These are phyloP conservation scores for Perilla frutescens DNA, from an alignment of 257 asterid genomes.

Conservation along the genomic window DNA sequence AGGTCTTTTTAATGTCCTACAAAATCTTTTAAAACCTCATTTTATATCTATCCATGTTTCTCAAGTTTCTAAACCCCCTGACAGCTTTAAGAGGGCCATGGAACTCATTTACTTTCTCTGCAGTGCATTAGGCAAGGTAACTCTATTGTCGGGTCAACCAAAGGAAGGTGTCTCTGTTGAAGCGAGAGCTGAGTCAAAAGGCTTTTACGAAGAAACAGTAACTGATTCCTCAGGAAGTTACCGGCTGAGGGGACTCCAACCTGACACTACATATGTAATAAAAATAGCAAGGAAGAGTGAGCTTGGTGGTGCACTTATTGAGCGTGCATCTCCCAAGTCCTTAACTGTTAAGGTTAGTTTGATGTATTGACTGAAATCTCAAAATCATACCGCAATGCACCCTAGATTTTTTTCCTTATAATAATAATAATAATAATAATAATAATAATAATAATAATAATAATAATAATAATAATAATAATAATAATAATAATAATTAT, in stretches of 20 bases:
- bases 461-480: background rate
- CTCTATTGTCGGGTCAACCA: slow-evolving; percentile 91
- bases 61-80: slow-evolving; percentile 24
- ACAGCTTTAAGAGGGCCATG: slow-evolving; percentile 25
- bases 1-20: slow-evolving; percentile 1
- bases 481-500: no score
- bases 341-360: slow-evolving; percentile 67
- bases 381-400: slow-evolving; percentile 7
- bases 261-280: slow-evolving; percentile 72
- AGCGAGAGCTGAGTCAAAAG: slow-evolving; percentile 89
- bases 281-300: slow-evolving; percentile 74
- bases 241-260: slow-evolving; percentile 93
- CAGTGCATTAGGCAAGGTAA: slow-evolving; percentile 90
- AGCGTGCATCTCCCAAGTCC: slow-evolving; percentile 89
- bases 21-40: slow-evolving; percentile 15
- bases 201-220: slow-evolving; percentile 87
- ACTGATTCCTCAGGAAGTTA: slow-evolving; percentile 85
- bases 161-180: slow-evolving; percentile 85
- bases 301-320: slow-evolving; percentile 55
- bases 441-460: no score
- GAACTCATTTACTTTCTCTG: slow-evolving; percentile 37
- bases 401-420: slow-evolving; percentile 1
- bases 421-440: no score
- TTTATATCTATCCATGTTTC: background rate
- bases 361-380: slow-evolving; percentile 28